Evolutionary conservation across 2,329 filamentous ascomycete species (phyloP), one percentile per base, ranked within the genome.

Genomic region (Ophiocordyceps camponoti-rufipedis): DNA sequence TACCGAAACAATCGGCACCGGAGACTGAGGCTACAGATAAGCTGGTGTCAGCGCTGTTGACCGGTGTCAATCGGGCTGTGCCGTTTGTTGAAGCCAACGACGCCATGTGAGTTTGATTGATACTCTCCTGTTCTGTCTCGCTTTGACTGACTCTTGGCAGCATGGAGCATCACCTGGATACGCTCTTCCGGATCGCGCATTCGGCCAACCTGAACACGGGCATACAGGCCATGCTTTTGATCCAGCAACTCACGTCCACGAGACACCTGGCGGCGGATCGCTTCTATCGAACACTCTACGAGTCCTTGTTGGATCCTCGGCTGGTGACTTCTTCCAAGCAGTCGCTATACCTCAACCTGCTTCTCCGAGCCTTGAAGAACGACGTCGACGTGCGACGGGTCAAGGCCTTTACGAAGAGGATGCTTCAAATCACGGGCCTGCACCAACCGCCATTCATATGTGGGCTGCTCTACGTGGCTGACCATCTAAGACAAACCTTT

Each of bases 201-300:
- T 96, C 89, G 1, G 86, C 89, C 47, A 98, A 98, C 62, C 96
- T 98, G 73, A 98, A 96, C 65, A 98, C 91, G 1, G 91, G 87
- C 58, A 85, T 98, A 35, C 91, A 98, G 63, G 89, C 91, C 32
- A 74, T 98, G 51, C 82, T 94, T 66, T 70, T 98, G 43, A 93
- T 98, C 52, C 91, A 96, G 59, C 91, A 96, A 60, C 74, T 98
- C 28, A 85, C 87, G 1, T 71, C 79, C 1, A 76, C 80, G 3
- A 86, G 91, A 58, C 82, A 88, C 55, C 71, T 89, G 45, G 81
- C 82, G 5, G 80, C 82, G 12, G 91, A 98, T 56, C 77, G 91
- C 49, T 98, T 94, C 67, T 98, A 96, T 66, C 76, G 87, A 44
- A 94, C 88, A 10, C 69, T 98, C 2, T 98, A 98, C 62, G 91